A percentile compares a stretch with the other conserved stretches of the same genome.
Evolutionary conservation across 106 monocot species (phyloP).

Genomic region (Dendrobium officinale): DNA sequence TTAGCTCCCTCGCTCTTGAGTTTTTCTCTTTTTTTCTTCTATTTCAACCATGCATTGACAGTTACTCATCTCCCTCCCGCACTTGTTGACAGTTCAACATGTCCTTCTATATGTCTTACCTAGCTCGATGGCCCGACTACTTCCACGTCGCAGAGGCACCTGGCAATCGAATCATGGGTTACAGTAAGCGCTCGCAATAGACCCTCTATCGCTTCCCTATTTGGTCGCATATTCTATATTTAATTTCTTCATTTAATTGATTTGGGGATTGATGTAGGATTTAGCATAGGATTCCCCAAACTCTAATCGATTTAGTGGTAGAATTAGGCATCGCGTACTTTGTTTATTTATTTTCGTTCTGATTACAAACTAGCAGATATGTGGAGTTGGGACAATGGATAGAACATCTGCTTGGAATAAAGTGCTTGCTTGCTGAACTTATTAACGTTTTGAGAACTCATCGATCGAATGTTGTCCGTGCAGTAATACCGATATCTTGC

Average conservation of each 20-base stretch:
- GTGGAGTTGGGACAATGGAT: not conserved
- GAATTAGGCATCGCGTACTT: not conserved
- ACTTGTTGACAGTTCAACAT: slow-evolving; percentile 74
- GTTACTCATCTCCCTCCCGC: not conserved
- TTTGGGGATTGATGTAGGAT: not conserved
- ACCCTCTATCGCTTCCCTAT: not conserved
- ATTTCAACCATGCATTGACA: not conserved
- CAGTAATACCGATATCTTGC: too few species aligned
- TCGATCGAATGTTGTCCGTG: too few species aligned
- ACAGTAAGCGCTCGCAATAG: slow-evolving; percentile 35
- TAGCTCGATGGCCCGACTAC: slow-evolving; percentile 98
- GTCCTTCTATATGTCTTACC: slow-evolving; percentile 99
- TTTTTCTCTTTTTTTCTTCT: not conserved
- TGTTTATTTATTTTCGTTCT: too few species aligned
- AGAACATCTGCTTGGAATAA: not conserved
- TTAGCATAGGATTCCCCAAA: not conserved
- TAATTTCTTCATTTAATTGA: too few species aligned
- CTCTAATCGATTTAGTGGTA: not conserved
- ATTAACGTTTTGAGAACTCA: not conserved
- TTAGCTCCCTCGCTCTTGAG: slow-evolving; percentile 11
- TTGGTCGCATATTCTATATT: not conserved
- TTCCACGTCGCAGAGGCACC: slow-evolving; percentile 83
- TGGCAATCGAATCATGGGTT: slow-evolving; percentile 65
- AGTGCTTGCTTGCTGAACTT: not conserved
- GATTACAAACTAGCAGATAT: not conserved